Base-by-base conservation (phyloP, 257 asterid species). In the Eustoma russellianum region DNA sequence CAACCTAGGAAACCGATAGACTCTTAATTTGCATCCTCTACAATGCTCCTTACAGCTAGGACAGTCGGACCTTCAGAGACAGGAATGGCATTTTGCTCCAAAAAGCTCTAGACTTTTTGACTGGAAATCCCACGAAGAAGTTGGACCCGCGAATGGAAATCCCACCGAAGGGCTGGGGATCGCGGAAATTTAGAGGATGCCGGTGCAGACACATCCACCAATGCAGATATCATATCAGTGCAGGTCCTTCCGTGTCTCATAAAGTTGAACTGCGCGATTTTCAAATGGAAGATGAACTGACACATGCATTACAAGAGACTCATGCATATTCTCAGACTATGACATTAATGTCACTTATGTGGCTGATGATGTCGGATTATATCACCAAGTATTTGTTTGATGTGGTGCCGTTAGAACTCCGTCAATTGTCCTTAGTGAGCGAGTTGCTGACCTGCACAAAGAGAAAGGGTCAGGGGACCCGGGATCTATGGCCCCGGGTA, bases 321-420 rank as follows among this genome's bases (percentile, higher is more conserved):
- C 95, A 91, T 71, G 86, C 90, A 33, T 87, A 73, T 59, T 80
- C 95, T 80, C 95, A 0, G 96, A 87, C 69, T 91, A 87, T 38
- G 96, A 91, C 67, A 76, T 87, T 15, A 90, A 87, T 41, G 80
- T 87, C 34, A 68, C 75, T n/a, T n/a, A n/a, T n/a, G n/a, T n/a
- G n/a, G n/a, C n/a, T n/a, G n/a, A n/a, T n/a, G n/a, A n/a, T n/a
- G n/a, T n/a, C n/a, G n/a, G n/a, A n/a, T n/a, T n/a, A n/a, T n/a
- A n/a, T n/a, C n/a, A n/a, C n/a, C n/a, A n/a, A n/a, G n/a, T n/a
- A n/a, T n/a, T n/a, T n/a, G n/a, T n/a, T n/a, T n/a, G n/a, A n/a
- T n/a, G n/a, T n/a, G n/a, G n/a, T n/a, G n/a, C n/a, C n/a, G n/a
- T n/a, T n/a, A n/a, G n/a, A n/a, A n/a, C n/a, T n/a, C n/a, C n/a